Conservation (phyloP, 129 eudicot genomes). For the Lactuca sativa region DNA sequence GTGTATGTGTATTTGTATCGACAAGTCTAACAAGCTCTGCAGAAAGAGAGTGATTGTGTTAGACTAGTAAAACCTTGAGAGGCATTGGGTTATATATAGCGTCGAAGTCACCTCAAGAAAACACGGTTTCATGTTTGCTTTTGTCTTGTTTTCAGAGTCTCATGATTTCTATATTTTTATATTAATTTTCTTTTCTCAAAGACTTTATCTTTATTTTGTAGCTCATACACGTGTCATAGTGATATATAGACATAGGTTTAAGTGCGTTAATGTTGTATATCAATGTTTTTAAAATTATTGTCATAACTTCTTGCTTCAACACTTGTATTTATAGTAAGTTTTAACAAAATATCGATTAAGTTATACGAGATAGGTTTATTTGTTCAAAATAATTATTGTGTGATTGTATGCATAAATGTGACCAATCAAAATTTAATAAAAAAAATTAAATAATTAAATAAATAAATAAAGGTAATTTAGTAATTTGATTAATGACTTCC, state of each 20-base stretch:
- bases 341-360: too few relatives aligned
- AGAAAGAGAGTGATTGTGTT: conserved; percentile 11
- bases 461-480: too few relatives aligned
- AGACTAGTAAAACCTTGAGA: conserved; percentile 31
- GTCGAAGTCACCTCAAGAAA: conserved; percentile 31
- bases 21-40: conserved; percentile 7
- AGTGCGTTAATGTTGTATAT: not conserved
- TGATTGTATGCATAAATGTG: too few relatives aligned
- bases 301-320: too few relatives aligned
- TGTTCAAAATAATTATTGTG: too few relatives aligned
- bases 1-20: not conserved
- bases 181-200: not conserved
- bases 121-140: conserved; percentile 36
- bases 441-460: too few relatives aligned
- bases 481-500: too few relatives aligned
- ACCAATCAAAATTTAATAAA: too few relatives aligned
- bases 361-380: too few relatives aligned
- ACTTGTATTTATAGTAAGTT: too few relatives aligned
- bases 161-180: not conserved
- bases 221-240: conserved; percentile 23
- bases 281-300: too few relatives aligned
- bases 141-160: conserved; percentile 19
- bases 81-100: conserved; percentile 32
- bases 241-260: not conserved
- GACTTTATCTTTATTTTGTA: conserved; percentile 21